Percentiles rank a stretch among this genome's conserved stretches.
Evolutionary conservation across 306 rosid species (phyloP).

Genomic region (Arachis hypogaea): DNA sequence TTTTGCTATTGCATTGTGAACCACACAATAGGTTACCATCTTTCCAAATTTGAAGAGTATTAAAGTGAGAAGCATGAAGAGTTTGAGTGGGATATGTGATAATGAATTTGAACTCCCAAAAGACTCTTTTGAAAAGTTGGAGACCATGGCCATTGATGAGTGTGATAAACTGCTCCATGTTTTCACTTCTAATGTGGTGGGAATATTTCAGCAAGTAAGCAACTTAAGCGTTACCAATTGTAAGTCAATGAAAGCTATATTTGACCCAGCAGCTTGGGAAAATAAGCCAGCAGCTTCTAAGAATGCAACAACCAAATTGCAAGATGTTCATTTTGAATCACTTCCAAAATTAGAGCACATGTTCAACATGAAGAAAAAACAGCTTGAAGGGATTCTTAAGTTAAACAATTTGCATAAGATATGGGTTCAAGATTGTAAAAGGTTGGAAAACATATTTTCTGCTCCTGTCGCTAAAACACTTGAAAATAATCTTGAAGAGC

Average conservation of each 20-base stretch:
- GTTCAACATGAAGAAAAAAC: slow-evolving; percentile 15
- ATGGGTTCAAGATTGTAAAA: not conserved
- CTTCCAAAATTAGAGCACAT: slow-evolving; percentile 23
- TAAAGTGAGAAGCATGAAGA: not conserved
- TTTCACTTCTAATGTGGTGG: not conserved
- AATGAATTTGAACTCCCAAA: not conserved
- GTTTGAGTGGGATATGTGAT: not conserved
- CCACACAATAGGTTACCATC: not conserved
- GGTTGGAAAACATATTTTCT: slow-evolving; percentile 19
- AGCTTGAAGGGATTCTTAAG: slow-evolving; percentile 1
- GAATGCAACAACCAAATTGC: not conserved
- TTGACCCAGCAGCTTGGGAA: not conserved
- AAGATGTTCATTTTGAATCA: not conserved
- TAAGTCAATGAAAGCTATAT: slow-evolving; percentile 19
- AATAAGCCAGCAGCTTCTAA: not conserved
- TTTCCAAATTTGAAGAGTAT: slow-evolving; percentile 3
- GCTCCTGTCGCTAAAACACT: slow-evolving; percentile 1
- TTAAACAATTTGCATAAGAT: not conserved
- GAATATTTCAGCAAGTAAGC: not conserved
- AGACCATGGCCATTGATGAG: not conserved
- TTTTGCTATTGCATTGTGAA: too few species aligned
- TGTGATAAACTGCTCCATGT: not conserved
- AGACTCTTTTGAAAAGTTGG: not conserved
- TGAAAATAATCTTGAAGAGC: not conserved
- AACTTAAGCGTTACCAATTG: not conserved